phyloP scores from a whole-genome alignment of 176 grass and related monocot genomes.

The maize (Zea mays) region Zm-B73-REFERENCE-NAM-5.0 NC_050099.1:225417001-225417500 shows the following conservation, averaged over 20 bases:
- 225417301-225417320: slow-evolving; percentile 47
- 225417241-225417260: slow-evolving; percentile 43
- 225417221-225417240: slow-evolving; percentile 53
- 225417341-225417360: slow-evolving; percentile 53
- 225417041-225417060: slow-evolving; percentile 41
- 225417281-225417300: slow-evolving; percentile 55
- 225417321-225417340: slow-evolving; percentile 43
- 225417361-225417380: slow-evolving; percentile 64
- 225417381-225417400: slow-evolving; percentile 60
- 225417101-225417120: slow-evolving; percentile 59
- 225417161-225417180: slow-evolving; percentile 45
- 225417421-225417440: slow-evolving; percentile 62
- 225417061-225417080: slow-evolving; percentile 35
- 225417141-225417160: slow-evolving; percentile 68
- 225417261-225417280: slow-evolving; percentile 41
- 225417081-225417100: slow-evolving; percentile 32
- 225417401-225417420: slow-evolving; percentile 72
- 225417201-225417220: slow-evolving; percentile 37
- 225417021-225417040: slow-evolving; percentile 41
- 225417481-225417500: slow-evolving; percentile 54
- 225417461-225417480: slow-evolving; percentile 45
- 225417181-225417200: slow-evolving; percentile 46
- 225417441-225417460: slow-evolving; percentile 35
- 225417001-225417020: slow-evolving; percentile 41
- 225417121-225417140: slow-evolving; percentile 79